Base-by-base conservation (phyloP, 176 grass and related monocot genomes). In the Triticum timopheevii region DNA sequence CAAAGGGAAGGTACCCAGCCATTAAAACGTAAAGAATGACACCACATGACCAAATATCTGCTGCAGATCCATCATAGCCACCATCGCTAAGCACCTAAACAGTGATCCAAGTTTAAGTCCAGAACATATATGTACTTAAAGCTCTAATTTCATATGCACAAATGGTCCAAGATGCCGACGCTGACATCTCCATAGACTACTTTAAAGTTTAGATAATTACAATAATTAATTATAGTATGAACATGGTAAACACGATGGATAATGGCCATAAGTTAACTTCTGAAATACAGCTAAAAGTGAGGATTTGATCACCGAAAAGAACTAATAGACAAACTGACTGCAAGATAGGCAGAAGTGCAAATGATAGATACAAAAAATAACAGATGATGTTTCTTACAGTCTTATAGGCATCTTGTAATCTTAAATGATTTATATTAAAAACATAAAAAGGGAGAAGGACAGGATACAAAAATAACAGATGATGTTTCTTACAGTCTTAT, bases 31-130 rank as follows among this genome's bases (percentile, higher is more conserved):
- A 98, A 19, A 98, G 90, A 84, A 98, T 96, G 84, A 96, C 94
- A 86, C 97, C 97, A 83, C 97, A 98, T 71, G 97, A 98, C 97
- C 97, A 98, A 82, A 98, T 10, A 78, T 98, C 97, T 86, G 97
- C 92, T 80, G 92, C 90, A 79, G 97, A 92, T 87, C 97, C 97
- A 82, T 94, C 88, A 83, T 98, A 98, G 25, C 97, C 97, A 54
- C 91, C 52, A 20, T 86, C 76, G 72, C 85, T 84, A 50, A 98
- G 88, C 86, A 98, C 97, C 97, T 98, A 93, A 76, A 89, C 47
- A 82, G 49, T 17, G 30, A 50, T 54, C 9, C 34, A 90, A 82
- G 28, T 74, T 76, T 23, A 35, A 80, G 11, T 54, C 15, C 65
- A 70, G 8, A 90, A 7, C 42, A 77, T 72, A 87, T 62, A 20